Evolutionary conservation across 306 rosid genomes (phyloP).

Genomic region (Cajanus cajan): DNA sequence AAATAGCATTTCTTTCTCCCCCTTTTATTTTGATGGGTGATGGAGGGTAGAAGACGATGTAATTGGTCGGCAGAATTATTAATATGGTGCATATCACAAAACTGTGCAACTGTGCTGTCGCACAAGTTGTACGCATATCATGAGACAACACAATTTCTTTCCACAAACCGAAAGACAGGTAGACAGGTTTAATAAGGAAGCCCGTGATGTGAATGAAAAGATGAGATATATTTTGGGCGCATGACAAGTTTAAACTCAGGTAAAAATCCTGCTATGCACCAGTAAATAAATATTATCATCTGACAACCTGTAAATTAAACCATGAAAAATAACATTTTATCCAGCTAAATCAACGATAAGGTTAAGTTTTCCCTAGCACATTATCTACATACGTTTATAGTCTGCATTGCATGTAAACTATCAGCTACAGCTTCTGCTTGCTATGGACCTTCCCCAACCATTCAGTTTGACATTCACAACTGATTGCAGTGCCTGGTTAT

Average conservation of each 20-base stretch:
- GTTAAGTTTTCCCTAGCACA: conserved; percentile 28
- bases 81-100: not conserved
- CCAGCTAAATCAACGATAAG: conserved; percentile 29
- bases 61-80: not conserved
- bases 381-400: conserved; percentile 43
- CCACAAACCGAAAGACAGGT: not conserved
- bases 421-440: conserved; percentile 36
- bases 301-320: conserved; percentile 8
- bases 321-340: conserved; percentile 16
- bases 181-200: not conserved
- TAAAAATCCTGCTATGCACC: conserved; percentile 25
- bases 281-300: conserved; percentile 27
- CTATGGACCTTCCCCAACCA: conserved; percentile 27
- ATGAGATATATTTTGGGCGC: conserved; percentile 13
- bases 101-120: not conserved
- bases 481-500: not conserved
- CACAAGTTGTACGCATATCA: not conserved
- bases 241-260: conserved; percentile 10
- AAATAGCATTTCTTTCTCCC: not conserved
- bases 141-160: not conserved
- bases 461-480: conserved; percentile 25
- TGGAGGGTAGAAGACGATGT: not conserved
- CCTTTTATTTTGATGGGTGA: not conserved
- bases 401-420: conserved; percentile 41
- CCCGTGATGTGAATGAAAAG: not conserved